phyloP scores from a whole-genome alignment of 2,329 filamentous ascomycete genomes.

The Beauveria scarabaeidicola region DNA sequence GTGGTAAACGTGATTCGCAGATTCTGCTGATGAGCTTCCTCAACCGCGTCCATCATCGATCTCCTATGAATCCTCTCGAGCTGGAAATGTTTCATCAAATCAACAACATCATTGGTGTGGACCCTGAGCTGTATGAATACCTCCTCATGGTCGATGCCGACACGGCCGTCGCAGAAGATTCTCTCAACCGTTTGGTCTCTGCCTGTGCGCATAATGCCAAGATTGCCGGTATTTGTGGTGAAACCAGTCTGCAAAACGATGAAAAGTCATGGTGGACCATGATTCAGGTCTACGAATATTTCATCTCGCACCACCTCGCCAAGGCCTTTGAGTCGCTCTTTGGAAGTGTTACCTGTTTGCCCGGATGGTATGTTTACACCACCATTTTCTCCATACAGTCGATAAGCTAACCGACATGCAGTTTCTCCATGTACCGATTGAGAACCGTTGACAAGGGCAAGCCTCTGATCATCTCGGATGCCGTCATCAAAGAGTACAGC shows the following conservation, averaged over 20 bases:
- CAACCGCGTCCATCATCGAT: conserved; percentile 90
- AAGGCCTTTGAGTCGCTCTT: conserved; percentile 98
- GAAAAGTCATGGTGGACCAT: conserved; percentile 97
- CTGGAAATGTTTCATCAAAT: conserved; percentile 98
- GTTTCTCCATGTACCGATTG: conserved; percentile 96
- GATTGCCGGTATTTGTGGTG: conserved; percentile 95
- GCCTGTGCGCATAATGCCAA: conserved; percentile 90
- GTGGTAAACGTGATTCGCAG: conserved; percentile 97
- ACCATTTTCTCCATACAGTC: background rate
- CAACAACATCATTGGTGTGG: conserved; percentile 97
- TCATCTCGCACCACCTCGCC: conserved; percentile 91
- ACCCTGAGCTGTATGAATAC: conserved; percentile 95
- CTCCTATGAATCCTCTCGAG: conserved; percentile 91
- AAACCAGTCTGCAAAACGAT: conserved; percentile 93
- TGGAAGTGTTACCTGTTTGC: conserved; percentile 95
- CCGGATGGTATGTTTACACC: conserved; percentile 72
- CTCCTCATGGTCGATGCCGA: conserved; percentile 96
- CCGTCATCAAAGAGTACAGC: conserved; percentile 78
- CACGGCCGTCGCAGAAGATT: conserved; percentile 87
- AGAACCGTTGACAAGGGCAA: conserved; percentile 90
- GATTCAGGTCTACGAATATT: conserved; percentile 99
- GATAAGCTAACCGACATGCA: conserved; percentile 35
- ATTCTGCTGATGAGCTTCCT: conserved; percentile 95
- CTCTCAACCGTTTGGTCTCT: conserved; percentile 84
- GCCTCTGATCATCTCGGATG: conserved; percentile 86